Conservation (phyloP, 345 rosid species). For the Euphorbia lathyris region DNA sequence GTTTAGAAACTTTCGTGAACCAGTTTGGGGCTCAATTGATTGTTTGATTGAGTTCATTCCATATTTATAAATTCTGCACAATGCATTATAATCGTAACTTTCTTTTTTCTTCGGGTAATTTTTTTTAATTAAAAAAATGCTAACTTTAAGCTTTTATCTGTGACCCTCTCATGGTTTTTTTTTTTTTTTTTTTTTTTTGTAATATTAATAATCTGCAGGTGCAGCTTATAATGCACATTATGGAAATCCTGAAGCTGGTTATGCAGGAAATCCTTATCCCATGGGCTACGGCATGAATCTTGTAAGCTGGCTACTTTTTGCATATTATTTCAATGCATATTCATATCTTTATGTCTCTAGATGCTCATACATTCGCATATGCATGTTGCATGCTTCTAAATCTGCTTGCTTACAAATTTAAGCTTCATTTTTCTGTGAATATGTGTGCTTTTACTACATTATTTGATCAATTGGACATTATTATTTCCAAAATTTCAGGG, state of each 20-base stretch:
- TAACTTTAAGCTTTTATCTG: not conserved
- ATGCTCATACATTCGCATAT: not conserved
- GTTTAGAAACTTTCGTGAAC: not conserved
- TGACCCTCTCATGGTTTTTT: not conserved
- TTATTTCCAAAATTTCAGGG: constrained; percentile 37
- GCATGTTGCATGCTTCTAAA: not conserved
- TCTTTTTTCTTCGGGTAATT: not conserved
- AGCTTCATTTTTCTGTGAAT: not conserved
- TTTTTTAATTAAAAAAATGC: not conserved
- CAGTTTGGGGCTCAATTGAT: not conserved
- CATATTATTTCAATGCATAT: not conserved
- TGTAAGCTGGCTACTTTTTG: constrained; percentile 44
- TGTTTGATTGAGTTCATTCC: not conserved
- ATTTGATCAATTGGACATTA: not conserved
- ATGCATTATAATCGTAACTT: not conserved
- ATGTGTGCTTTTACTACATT: not conserved
- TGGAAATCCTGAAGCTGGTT: constrained; percentile 65
- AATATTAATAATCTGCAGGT: constrained; percentile 31
- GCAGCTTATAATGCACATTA: constrained; percentile 57
- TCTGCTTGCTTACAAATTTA: not conserved
- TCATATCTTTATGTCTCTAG: not conserved
- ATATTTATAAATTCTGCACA: not conserved
- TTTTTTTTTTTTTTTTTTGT: too few relatives aligned
- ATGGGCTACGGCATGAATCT: constrained; percentile 70
- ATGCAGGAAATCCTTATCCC: constrained; percentile 60